phyloP scores from a whole-genome alignment of 2,329 filamentous ascomycete species.

The Xylaria sp. region DNA sequence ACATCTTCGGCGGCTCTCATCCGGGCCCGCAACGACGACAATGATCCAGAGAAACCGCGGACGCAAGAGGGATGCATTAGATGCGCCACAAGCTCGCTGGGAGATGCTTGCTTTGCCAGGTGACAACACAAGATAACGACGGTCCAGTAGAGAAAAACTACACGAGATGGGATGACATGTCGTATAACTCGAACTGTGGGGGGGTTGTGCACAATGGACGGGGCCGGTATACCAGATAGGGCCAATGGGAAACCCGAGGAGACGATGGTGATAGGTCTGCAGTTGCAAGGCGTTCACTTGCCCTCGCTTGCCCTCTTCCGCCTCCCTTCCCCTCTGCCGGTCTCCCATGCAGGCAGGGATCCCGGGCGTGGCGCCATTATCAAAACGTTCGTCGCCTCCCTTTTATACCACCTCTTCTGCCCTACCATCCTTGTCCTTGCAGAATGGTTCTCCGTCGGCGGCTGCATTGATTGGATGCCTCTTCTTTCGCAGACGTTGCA shows the following conservation, averaged over 20 bases:
- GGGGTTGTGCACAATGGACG: background rate
- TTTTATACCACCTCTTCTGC: background rate
- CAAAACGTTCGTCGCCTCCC: background rate
- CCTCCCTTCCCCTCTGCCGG: background rate
- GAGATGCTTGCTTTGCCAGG: slow-evolving; percentile 1
- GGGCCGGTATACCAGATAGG: background rate
- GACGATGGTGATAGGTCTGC: background rate
- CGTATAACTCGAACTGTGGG: slow-evolving; percentile 1
- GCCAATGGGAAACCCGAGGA: background rate
- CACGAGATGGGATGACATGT: background rate
- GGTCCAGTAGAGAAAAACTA: background rate
- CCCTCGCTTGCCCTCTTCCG: background rate
- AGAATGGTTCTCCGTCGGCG: background rate
- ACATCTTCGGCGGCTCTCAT: background rate
- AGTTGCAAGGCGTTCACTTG: background rate
- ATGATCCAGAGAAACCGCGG: background rate
- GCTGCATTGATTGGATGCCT: background rate
- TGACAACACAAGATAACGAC: background rate
- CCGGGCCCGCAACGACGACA: background rate
- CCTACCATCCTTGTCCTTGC: background rate
- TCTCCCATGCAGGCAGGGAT: background rate
- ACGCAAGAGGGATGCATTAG: background rate
- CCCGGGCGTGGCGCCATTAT: background rate
- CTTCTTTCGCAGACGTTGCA: background rate
- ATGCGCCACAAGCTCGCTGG: background rate